A percentile compares a stretch with the other conserved stretches of the same genome.
These are phyloP conservation scores for Petunia hybrid DNA, from an alignment of 305 asterid genomes.

Conservation along the genomic window DNA sequence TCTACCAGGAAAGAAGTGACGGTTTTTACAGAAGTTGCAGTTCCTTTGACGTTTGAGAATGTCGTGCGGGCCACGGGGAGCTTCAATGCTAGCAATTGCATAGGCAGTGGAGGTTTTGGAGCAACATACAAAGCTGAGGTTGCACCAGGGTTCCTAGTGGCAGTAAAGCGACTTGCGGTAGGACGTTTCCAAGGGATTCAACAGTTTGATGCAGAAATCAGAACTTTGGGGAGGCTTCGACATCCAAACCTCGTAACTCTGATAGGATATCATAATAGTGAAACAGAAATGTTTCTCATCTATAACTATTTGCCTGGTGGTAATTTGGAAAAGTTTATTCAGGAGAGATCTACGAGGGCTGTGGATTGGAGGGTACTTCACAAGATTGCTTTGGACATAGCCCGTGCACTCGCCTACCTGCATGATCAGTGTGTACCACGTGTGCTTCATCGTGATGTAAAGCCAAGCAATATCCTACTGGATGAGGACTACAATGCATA, in stretches of 20 bases:
- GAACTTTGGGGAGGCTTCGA: slow-evolving; percentile 80
- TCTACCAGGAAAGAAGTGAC: slow-evolving; percentile 80
- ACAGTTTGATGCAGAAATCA: slow-evolving; percentile 87
- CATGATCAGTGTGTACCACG: slow-evolving; percentile 96
- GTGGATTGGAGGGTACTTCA: slow-evolving; percentile 91
- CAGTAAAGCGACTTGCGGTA: slow-evolving; percentile 79
- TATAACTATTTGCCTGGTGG: slow-evolving; percentile 88
- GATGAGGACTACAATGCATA: slow-evolving; percentile 88
- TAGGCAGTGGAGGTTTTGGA: slow-evolving; percentile 94
- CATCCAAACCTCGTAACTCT: slow-evolving; percentile 88
- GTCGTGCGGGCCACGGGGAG: slow-evolving; percentile 84
- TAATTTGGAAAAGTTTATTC: slow-evolving; percentile 86
- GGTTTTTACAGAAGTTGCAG: slow-evolving; percentile 73
- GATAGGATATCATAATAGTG: slow-evolving; percentile 91
- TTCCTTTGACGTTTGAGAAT: slow-evolving; percentile 72
- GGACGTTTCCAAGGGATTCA: slow-evolving; percentile 93
- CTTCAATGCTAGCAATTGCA: slow-evolving; percentile 85
- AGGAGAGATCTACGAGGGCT: slow-evolving; percentile 76
- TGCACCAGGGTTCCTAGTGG: slow-evolving; percentile 80
- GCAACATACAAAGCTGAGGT: slow-evolving; percentile 93
- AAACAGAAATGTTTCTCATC: slow-evolving; percentile 88
- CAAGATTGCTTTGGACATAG: slow-evolving; percentile 87
- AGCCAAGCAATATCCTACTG: slow-evolving; percentile 86
- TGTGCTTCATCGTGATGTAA: slow-evolving; percentile 95
- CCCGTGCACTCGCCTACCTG: slow-evolving; percentile 89